These are phyloP conservation scores for Cytospora paraplurivora DNA, from an alignment of 2,329 filamentous ascomycete species.

Conservation along the genomic window DNA sequence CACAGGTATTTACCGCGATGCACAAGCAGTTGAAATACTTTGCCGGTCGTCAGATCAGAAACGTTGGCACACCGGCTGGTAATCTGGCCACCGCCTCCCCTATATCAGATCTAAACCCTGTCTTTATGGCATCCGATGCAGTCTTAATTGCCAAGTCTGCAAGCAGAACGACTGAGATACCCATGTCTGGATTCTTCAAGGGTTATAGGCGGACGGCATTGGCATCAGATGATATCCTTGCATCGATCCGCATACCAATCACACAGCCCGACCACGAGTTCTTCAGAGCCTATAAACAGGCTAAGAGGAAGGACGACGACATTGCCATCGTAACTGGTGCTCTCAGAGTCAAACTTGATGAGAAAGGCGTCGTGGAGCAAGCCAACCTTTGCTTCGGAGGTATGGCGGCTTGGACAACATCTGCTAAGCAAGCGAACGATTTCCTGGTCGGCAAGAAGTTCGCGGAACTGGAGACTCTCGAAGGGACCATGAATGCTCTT, in stretches of 20 bases:
- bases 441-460: conserved; percentile 79
- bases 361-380: conserved; percentile 69
- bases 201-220: conserved; percentile 87
- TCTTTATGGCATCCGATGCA: conserved; percentile 85
- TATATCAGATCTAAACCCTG: conserved; percentile 94
- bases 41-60: conserved; percentile 91
- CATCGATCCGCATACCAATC: conserved; percentile 81
- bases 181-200: conserved; percentile 89
- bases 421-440: conserved; percentile 74
- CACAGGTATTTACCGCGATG: conserved; percentile 87
- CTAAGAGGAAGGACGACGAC: conserved; percentile 96
- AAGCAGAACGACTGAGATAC: conserved; percentile 75
- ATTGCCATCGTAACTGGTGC: conserved; percentile 96
- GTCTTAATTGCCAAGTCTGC: conserved; percentile 79
- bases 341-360: conserved; percentile 71
- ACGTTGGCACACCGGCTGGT: conserved; percentile 94
- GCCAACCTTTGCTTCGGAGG: conserved; percentile 88
- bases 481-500: conserved; percentile 87
- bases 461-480: conserved; percentile 78
- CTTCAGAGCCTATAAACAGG: conserved; percentile 90
- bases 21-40: conserved; percentile 94
- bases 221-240: conserved; percentile 78
- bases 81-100: conserved; percentile 94
- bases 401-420: conserved; percentile 90
- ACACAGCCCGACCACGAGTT: conserved; percentile 76